These are phyloP conservation scores for Sphaerobolus stellatus DNA, from an alignment of 1,284 basidiomycete species.

Conservation along the genomic window DNA sequence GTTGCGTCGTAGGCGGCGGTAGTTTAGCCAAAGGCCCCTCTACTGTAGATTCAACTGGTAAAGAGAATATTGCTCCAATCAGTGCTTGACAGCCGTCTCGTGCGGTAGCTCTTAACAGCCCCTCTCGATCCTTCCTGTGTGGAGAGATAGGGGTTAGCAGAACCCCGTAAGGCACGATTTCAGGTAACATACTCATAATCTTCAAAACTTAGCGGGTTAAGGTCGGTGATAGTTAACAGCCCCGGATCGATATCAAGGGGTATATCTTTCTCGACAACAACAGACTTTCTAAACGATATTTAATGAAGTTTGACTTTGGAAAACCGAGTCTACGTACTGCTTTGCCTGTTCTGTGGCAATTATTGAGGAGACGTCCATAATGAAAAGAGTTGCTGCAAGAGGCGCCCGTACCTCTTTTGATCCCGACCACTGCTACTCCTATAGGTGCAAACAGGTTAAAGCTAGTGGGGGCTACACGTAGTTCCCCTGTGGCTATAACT, in stretches of 20 bases:
- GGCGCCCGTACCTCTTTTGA: too few relatives aligned
- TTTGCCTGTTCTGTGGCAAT: conserved; percentile 68
- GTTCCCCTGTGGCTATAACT: too few relatives aligned
- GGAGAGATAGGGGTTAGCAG: background rate
- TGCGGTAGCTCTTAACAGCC: conserved; percentile 77
- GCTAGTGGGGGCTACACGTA: too few relatives aligned
- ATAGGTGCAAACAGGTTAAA: too few relatives aligned
- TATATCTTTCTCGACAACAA: conserved; percentile 74
- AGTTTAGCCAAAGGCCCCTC: conserved; percentile 86
- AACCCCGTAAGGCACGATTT: background rate
- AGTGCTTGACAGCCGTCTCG: conserved; percentile 87
- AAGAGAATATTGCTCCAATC: conserved; percentile 76
- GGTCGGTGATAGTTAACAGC: conserved; percentile 83
- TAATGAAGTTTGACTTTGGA: conserved; percentile 19
- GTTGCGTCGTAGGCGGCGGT: conserved; percentile 69
- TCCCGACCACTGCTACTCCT: too few relatives aligned
- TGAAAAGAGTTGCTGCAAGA: too few relatives aligned
- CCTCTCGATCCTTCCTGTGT: conserved; percentile 71
- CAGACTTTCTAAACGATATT: conserved; percentile 52
- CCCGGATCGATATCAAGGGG: conserved; percentile 84
- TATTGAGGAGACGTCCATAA: conserved; percentile 80
- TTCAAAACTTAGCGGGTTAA: conserved; percentile 80
- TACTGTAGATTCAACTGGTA: conserved; percentile 74
- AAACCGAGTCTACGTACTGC: conserved; percentile 41
- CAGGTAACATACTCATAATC: conserved; percentile 62